A percentile compares a stretch with the other conserved stretches of the same genome.
Evolutionary conservation across 176 grass and related monocot genomes (phyloP).

Genomic region (Oryza meridionalis): DNA sequence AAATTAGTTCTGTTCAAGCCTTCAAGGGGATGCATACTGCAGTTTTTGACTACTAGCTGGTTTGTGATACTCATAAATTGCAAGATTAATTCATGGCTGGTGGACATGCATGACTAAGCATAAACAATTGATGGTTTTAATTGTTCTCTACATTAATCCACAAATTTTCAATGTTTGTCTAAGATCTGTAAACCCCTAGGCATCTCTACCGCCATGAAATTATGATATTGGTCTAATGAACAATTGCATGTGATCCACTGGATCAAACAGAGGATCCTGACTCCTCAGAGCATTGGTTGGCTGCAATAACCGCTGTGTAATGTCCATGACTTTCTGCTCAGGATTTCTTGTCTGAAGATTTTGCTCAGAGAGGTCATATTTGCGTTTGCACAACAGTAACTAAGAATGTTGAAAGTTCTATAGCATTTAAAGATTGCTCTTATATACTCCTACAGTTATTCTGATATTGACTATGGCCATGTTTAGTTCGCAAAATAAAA

Average conservation of each 20-base stretch:
- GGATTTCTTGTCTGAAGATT: constrained; percentile 30
- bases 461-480: constrained; percentile 23
- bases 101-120: neutral
- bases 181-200: neutral
- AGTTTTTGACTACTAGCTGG: neutral
- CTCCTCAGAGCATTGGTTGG: neutral
- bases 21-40: no score
- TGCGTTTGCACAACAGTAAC: constrained; percentile 23
- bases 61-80: neutral
- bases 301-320: constrained; percentile 29
- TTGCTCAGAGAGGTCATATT: constrained; percentile 18
- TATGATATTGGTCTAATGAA: neutral
- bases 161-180: neutral
- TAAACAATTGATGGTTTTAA: neutral
- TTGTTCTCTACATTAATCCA: neutral
- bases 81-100: neutral
- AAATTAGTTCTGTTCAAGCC: no score
- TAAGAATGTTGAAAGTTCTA: constrained; percentile 29
- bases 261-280: constrained; percentile 13
- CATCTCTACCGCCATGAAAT: constrained; percentile 19
- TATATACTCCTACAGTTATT: neutral
- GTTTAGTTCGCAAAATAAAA: no score
- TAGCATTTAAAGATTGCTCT: constrained; percentile 7
- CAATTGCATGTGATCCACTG: neutral
- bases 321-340: constrained; percentile 3